Evolutionary conservation across 768 basidiomycete genomes (phyloP).

Genomic region (Auricularia auricula-judae): DNA sequence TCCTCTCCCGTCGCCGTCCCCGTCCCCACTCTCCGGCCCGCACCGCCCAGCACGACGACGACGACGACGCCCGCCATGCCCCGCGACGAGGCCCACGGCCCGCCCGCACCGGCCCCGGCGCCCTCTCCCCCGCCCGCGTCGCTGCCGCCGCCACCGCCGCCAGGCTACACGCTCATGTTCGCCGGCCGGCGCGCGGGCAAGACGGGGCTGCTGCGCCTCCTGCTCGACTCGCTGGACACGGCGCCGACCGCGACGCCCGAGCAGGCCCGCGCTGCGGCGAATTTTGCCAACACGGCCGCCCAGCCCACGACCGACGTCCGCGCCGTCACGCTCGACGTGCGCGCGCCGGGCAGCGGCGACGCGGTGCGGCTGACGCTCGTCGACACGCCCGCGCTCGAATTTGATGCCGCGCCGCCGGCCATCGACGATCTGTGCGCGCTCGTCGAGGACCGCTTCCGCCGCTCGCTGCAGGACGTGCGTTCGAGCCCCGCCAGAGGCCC

Average conservation of each 20-base stretch:
- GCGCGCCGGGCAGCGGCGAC: background rate
- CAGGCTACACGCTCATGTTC: slow-evolving; percentile 59
- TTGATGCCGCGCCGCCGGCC: slow-evolving; percentile 45
- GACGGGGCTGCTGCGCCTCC: slow-evolving; percentile 75
- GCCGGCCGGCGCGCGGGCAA: slow-evolving; percentile 78
- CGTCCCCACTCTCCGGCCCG: slow-evolving; percentile 28
- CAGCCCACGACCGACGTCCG: slow-evolving; percentile 3
- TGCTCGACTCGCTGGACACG: slow-evolving; percentile 70
- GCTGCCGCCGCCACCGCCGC: slow-evolving; percentile 23
- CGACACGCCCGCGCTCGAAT: slow-evolving; percentile 77
- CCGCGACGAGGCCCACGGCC: slow-evolving; percentile 15
- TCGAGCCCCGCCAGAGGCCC: slow-evolving; percentile 4
- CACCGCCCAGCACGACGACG: slow-evolving; percentile 12
- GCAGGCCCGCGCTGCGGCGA: slow-evolving; percentile 68
- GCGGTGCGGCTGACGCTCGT: slow-evolving; percentile 22
- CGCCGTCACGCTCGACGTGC: background rate
- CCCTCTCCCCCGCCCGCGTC: slow-evolving; percentile 15
- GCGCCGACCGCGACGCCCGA: slow-evolving; percentile 52
- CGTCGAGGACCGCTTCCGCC: slow-evolving; percentile 61
- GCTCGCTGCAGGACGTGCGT: slow-evolving; percentile 71
- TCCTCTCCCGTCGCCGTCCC: slow-evolving; percentile 28
- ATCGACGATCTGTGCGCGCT: slow-evolving; percentile 58
- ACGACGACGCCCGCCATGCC: slow-evolving; percentile 15
- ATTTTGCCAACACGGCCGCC: slow-evolving; percentile 38
- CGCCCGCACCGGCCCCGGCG: slow-evolving; percentile 14